Base-by-base conservation (phyloP, 1,284 basidiomycete species). In the Microbotryomycetes sp. region DNA sequence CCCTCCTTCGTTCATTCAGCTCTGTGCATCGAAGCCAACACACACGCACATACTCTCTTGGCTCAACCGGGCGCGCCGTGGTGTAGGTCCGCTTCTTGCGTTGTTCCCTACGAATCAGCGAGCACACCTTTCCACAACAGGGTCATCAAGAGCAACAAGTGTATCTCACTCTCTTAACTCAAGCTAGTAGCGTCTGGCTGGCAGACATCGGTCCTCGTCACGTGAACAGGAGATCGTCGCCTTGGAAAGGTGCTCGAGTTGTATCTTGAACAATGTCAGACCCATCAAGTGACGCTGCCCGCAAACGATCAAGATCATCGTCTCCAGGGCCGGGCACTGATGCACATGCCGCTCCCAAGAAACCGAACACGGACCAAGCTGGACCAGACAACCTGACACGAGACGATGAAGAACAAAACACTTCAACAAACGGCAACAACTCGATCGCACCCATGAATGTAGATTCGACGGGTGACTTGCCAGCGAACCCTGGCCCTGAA, bases 301-400 rank as follows among this genome's bases (percentile, higher is more conserved):
- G 67, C 58, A 69, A 69, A 52, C 59, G 67, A 28, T 67, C 65
- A 19, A 62, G 67, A 54, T 69, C 67, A 2, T 56, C 65, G 12
- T 69, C 67, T n/a, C 64, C 62, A 50, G 53, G 12, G 53, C 49
- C 59, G 42, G 32, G 54, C 60, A 69, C 29, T 48, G 59, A 6
- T 45, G 62, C 30, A 57, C 19, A 30, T 14, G 25, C 48, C 23
- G 31, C 54, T n/a, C 15, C 59, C 29, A 69, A 69, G 28, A 69
- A 69, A 56, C 62, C 67, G 30, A 67, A 69, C 60, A 56, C 59
- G 47, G 62, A 64, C 29, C 16, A 50, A 0, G 29, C 53, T 16
- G 66, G 36, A 0, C 66, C 66, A 14, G 46, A 47, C 46, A 61
- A 59, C 49, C 65, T 67, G 49, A 54, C 60, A 47, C 15, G 60